These are phyloP conservation scores for Pythium periplocum DNA, from an alignment of 352 stramenopile species.

Conservation along the genomic window DNA sequence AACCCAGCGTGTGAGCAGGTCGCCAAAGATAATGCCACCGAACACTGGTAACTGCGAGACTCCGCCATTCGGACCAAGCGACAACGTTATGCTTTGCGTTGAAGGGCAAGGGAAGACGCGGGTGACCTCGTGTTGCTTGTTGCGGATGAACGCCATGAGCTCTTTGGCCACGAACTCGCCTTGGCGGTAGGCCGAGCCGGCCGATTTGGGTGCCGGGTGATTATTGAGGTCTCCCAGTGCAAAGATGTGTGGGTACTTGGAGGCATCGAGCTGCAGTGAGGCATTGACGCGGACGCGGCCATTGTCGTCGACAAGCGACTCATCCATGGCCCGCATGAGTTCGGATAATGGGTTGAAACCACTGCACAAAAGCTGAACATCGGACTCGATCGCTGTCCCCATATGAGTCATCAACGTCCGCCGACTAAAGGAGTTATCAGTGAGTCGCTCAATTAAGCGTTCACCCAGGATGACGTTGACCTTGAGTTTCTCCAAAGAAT, in stretches of 20 bases:
- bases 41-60: constrained; percentile 1
- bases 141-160: constrained; percentile 28
- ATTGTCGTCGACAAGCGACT: constrained; percentile 26
- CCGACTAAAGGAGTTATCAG: constrained; percentile 24
- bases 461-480: constrained; percentile 51
- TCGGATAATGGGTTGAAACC: constrained; percentile 21
- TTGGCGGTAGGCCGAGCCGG: constrained; percentile 1
- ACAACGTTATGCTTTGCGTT: not conserved
- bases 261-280: constrained; percentile 38
- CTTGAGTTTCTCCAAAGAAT: constrained; percentile 25
- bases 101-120: not conserved
- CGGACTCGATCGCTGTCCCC: constrained; percentile 35
- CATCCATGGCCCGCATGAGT: constrained; percentile 32
- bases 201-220: constrained; percentile 41
- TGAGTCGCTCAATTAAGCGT: constrained; percentile 32
- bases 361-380: constrained; percentile 48
- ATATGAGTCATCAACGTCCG: constrained; percentile 33
- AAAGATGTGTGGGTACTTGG: constrained; percentile 45
- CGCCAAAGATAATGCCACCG: constrained; percentile 1
- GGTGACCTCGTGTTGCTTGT: not conserved
- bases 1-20: not conserved
- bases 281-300: constrained; percentile 45
- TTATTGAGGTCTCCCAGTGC: constrained; percentile 49
- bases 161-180: constrained; percentile 2
- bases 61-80: not conserved